Conservation (phyloP, 2,329 filamentous ascomycete genomes). For the Akanthomyces dipterigenus region DNA sequence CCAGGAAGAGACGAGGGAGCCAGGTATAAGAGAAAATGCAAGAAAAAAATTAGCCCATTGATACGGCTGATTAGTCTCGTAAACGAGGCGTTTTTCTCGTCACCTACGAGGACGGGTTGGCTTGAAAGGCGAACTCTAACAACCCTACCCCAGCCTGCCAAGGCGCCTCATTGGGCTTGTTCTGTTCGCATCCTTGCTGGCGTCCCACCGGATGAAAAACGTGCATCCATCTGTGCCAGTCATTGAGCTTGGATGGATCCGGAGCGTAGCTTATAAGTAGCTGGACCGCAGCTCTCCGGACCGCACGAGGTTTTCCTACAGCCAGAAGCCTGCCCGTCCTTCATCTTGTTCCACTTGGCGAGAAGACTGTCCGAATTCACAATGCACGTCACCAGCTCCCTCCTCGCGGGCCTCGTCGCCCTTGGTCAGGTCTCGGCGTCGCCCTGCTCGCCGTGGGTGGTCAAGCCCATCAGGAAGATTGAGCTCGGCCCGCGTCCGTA, state of each 20-base stretch:
- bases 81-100: too few relatives aligned
- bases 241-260: not conserved
- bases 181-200: not conserved
- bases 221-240: not conserved
- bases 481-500: slow-evolving; percentile 58
- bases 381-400: slow-evolving; percentile 27
- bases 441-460: slow-evolving; percentile 18
- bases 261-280: slow-evolving; percentile 4
- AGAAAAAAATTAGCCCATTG: too few relatives aligned
- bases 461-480: slow-evolving; percentile 38
- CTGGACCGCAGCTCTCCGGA: not conserved
- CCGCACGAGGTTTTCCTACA: not conserved
- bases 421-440: slow-evolving; percentile 21
- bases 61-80: too few relatives aligned
- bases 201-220: not conserved
- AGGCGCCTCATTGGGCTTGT: not conserved
- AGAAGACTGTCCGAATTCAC: not conserved
- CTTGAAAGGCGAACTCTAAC: not conserved
- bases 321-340: not conserved
- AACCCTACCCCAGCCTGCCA: not conserved
- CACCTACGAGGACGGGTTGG: not conserved
- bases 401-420: slow-evolving; percentile 25
- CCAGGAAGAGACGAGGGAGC: too few relatives aligned
- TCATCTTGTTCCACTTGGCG: not conserved
- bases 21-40: too few relatives aligned